These are phyloP conservation scores for Podaxis sp. DNA, from an alignment of 768 basidiomycete genomes.

Conservation along the genomic window DNA sequence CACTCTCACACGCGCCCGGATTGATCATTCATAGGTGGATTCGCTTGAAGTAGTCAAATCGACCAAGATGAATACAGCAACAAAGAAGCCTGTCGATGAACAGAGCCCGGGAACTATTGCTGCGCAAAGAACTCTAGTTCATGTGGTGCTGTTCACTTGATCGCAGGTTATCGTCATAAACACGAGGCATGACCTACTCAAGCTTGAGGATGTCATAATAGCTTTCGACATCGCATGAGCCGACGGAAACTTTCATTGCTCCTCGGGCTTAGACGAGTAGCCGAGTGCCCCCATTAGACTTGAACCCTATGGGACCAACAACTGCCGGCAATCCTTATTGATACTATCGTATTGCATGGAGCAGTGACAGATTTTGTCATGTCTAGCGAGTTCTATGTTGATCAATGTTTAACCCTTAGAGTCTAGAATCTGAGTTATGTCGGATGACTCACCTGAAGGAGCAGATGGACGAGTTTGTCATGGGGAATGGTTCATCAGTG, in stretches of 20 bases:
- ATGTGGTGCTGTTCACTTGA: background rate
- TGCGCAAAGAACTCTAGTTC: background rate
- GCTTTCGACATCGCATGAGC: background rate
- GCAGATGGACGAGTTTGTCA: background rate
- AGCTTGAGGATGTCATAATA: background rate
- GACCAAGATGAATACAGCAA: background rate
- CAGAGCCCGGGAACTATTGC: background rate
- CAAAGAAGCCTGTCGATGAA: background rate
- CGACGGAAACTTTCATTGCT: background rate
- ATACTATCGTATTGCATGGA: background rate
- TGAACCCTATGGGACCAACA: background rate
- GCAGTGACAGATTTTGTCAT: conserved; percentile 7
- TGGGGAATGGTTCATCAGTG: background rate
- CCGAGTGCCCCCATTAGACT: background rate
- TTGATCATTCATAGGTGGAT: background rate
- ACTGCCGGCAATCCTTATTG: background rate
- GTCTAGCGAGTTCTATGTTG: background rate
- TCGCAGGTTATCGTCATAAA: conserved; percentile 5
- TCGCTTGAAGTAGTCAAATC: background rate
- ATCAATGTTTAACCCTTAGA: background rate
- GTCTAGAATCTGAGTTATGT: background rate
- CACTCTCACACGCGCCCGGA: background rate
- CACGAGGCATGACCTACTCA: conserved; percentile 3
- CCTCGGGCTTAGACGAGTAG: background rate
- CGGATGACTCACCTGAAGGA: background rate